Percentiles rank a stretch among this genome's conserved stretches.
These are phyloP conservation scores for Lactarius hengduanensis DNA, from an alignment of 768 basidiomycete species.

Conservation along the genomic window DNA sequence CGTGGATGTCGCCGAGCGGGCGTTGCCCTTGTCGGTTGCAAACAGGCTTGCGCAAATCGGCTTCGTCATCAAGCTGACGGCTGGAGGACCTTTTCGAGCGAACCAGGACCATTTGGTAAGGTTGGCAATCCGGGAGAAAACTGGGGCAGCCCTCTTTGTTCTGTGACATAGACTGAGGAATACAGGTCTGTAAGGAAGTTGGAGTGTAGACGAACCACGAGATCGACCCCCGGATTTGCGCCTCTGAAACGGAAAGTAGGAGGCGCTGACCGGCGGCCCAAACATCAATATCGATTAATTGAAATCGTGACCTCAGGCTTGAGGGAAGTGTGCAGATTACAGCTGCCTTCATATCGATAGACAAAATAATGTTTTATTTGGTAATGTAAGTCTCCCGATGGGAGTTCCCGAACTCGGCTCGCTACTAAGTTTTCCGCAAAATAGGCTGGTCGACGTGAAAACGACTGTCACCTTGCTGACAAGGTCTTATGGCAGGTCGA, in stretches of 20 bases:
- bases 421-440: no score
- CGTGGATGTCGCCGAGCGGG: slow-evolving; percentile 48
- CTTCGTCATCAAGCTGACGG: slow-evolving; percentile 59
- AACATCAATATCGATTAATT: neutral
- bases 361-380: no score
- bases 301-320: no score
- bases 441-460: no score
- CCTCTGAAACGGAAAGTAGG: neutral
- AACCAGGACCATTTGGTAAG: slow-evolving; percentile 35
- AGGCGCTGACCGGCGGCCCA: neutral
- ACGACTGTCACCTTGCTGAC: no score
- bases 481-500: no score
- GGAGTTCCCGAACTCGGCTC: no score
- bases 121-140: slow-evolving; percentile 33
- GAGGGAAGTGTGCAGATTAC: no score
- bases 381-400: no score
- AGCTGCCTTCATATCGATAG: no score
- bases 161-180: slow-evolving; percentile 30
- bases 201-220: neutral
- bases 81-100: slow-evolving; percentile 46
- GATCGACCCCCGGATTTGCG: neutral
- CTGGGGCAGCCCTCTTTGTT: slow-evolving; percentile 33
- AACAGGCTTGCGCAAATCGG: slow-evolving; percentile 54
- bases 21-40: slow-evolving; percentile 50
- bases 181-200: neutral